A percentile compares a stretch with the other conserved stretches of the same genome.
These are phyloP conservation scores for Sporopachydermia quercuum DNA, from an alignment of 805 yeast species.

Conservation along the genomic window DNA sequence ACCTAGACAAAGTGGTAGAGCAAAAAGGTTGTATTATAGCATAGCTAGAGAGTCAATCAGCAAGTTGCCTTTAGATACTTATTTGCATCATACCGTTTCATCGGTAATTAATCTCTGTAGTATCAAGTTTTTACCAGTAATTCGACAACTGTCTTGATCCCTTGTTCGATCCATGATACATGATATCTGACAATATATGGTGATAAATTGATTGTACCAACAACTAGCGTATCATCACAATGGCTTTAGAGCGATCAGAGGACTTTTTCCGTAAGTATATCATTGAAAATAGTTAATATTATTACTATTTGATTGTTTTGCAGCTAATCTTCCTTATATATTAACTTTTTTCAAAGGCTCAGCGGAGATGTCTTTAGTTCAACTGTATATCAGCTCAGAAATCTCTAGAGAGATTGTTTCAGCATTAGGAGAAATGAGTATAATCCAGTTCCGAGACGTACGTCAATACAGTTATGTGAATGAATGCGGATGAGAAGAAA, in stretches of 20 bases:
- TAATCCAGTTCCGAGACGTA: conserved; percentile 29
- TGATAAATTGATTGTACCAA: no score
- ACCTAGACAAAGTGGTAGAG: no score
- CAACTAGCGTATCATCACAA: no score
- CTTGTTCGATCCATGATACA: no score
- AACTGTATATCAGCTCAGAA: conserved; percentile 32
- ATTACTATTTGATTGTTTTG: neutral
- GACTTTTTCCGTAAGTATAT: neutral
- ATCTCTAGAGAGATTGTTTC: conserved; percentile 29
- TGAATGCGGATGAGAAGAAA: conserved; percentile 17
- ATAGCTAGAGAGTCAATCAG: no score
- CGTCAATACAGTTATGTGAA: conserved; percentile 21
- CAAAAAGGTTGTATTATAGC: no score
- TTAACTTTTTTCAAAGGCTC: conserved; percentile 16
- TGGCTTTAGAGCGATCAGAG: neutral
- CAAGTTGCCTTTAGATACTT: no score
- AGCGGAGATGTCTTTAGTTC: conserved; percentile 34
- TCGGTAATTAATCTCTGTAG: no score
- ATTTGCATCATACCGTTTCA: no score
- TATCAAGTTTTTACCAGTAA: no score
- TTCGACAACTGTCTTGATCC: no score
- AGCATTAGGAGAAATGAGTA: conserved; percentile 26
- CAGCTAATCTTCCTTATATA: neutral
- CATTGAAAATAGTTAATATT: neutral
- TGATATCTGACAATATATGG: no score